Evolutionary conservation across 2,329 filamentous ascomycete species (phyloP).

Genomic region (Paecilomyces niveus): DNA sequence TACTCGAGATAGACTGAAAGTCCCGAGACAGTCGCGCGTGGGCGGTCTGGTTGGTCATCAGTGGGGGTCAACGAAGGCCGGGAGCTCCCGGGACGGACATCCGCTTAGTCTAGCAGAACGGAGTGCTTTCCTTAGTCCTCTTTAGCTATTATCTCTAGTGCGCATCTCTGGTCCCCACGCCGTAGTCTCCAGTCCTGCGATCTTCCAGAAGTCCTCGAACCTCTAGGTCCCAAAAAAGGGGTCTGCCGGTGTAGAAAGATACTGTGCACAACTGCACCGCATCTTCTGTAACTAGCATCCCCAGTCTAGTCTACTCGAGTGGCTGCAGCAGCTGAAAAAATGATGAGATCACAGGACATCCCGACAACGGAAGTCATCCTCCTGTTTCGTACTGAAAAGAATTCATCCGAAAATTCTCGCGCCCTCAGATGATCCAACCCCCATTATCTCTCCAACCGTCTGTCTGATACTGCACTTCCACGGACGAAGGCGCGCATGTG

Average conservation of each 20-base stretch:
- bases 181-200: no score
- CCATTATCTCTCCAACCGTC: background rate
- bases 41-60: slow-evolving; percentile 12
- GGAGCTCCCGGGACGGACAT: slow-evolving; percentile 10
- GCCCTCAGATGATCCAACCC: background rate
- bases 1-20: background rate
- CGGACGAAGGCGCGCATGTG: background rate
- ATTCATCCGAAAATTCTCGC: background rate
- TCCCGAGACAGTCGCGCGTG: slow-evolving; percentile 5
- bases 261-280: no score
- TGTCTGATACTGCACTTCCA: background rate
- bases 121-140: no score
- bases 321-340: background rate
- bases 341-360: background rate
- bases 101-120: background rate
- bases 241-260: background rate
- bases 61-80: slow-evolving; percentile 6
- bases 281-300: no score
- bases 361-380: background rate
- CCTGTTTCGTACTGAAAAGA: background rate
- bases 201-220: background rate
- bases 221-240: background rate
- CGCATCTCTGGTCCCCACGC: no score
- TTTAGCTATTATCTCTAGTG: no score
- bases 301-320: no score